phyloP scores from a whole-genome alignment of 1,284 basidiomycete species.

The Melampsora americana region DNA sequence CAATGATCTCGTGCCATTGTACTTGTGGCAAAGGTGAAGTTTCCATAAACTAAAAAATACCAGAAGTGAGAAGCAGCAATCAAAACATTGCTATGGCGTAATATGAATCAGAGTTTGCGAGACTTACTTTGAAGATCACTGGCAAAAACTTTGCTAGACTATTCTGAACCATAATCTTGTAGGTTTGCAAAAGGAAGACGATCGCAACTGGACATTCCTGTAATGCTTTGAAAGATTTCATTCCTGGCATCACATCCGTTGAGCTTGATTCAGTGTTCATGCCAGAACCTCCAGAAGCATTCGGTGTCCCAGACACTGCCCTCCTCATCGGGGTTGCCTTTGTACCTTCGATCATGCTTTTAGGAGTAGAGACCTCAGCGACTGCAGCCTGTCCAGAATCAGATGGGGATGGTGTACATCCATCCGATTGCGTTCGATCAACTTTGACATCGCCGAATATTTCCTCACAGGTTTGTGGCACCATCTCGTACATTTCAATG shows the following conservation, averaged over 20 bases:
- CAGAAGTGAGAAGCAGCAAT: slow-evolving; percentile 1
- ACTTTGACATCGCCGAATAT: slow-evolving; percentile 61
- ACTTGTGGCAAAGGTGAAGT: slow-evolving; percentile 84
- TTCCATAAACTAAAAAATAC: slow-evolving; percentile 60
- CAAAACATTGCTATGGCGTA: background rate
- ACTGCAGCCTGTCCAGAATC: background rate
- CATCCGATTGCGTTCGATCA: slow-evolving; percentile 47
- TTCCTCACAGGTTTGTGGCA: slow-evolving; percentile 71
- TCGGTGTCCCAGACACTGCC: slow-evolving; percentile 27
- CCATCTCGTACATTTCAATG: slow-evolving; percentile 72
- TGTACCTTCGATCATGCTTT: slow-evolving; percentile 26
- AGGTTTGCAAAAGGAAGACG: slow-evolving; percentile 83
- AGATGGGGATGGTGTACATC: slow-evolving; percentile 21
- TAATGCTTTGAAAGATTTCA: slow-evolving; percentile 88
- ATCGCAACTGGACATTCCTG: slow-evolving; percentile 92
- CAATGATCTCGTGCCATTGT: slow-evolving; percentile 69
- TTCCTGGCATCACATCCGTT: slow-evolving; percentile 65
- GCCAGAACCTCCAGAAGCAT: slow-evolving; percentile 48
- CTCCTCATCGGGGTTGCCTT: slow-evolving; percentile 42
- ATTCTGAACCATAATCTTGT: slow-evolving; percentile 64
- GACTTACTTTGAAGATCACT: slow-evolving; percentile 66
- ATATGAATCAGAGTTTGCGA: background rate
- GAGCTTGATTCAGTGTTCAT: slow-evolving; percentile 62
- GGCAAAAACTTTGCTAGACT: slow-evolving; percentile 72
- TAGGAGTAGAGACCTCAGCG: slow-evolving; percentile 15